These are phyloP conservation scores for Colletotrichum truncatum DNA, from an alignment of 2,329 filamentous ascomycete species.

Conservation along the genomic window DNA sequence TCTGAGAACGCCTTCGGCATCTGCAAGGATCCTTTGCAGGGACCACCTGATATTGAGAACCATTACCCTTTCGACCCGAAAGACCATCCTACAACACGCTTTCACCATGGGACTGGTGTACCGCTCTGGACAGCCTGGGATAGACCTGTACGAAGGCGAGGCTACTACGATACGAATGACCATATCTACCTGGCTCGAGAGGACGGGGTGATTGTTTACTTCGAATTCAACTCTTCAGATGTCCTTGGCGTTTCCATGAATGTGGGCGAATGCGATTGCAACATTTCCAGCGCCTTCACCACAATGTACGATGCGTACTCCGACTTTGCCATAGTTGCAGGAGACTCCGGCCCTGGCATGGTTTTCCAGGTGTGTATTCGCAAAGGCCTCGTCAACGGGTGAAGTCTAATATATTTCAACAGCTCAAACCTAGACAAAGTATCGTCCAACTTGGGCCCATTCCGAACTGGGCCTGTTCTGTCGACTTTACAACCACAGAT, in stretches of 20 bases:
- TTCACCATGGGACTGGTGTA: slow-evolving; percentile 54
- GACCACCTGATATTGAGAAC: slow-evolving; percentile 59
- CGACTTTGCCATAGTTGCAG: slow-evolving; percentile 83
- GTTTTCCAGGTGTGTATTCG: slow-evolving; percentile 71
- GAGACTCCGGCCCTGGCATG: slow-evolving; percentile 80
- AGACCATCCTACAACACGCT: slow-evolving; percentile 49
- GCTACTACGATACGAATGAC: slow-evolving; percentile 73
- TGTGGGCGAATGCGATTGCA: slow-evolving; percentile 74
- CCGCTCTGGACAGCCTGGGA: slow-evolving; percentile 89
- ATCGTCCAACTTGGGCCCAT: slow-evolving; percentile 56
- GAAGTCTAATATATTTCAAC: background rate
- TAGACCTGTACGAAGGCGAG: slow-evolving; percentile 73
- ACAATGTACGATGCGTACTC: slow-evolving; percentile 73
- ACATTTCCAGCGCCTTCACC: slow-evolving; percentile 84
- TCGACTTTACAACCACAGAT: slow-evolving; percentile 63
- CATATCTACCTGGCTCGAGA: slow-evolving; percentile 88
- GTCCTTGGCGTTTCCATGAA: slow-evolving; percentile 64
- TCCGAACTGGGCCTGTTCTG: slow-evolving; percentile 69
- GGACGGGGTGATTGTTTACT: slow-evolving; percentile 80
- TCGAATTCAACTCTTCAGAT: slow-evolving; percentile 71
- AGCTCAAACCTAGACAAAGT: slow-evolving; percentile 30
- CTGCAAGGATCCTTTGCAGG: slow-evolving; percentile 63
- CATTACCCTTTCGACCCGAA: slow-evolving; percentile 41
- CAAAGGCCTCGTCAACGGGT: background rate
- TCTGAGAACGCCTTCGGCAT: slow-evolving; percentile 67